Conservation (phyloP, 2,329 filamentous ascomycete genomes). For the Orbilia javanica region DNA sequence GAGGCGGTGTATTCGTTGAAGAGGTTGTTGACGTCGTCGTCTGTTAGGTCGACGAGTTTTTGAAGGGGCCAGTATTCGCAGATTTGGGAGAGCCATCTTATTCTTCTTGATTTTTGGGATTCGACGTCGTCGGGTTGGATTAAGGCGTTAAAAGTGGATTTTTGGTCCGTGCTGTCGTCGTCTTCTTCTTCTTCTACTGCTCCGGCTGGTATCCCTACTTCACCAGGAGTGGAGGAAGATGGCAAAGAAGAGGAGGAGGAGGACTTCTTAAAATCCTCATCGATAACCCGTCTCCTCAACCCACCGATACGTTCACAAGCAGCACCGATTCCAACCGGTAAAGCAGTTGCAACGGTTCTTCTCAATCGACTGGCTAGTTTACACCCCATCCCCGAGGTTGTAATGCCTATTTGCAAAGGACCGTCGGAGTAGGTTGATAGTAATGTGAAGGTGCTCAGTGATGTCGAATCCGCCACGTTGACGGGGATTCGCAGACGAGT, state of each 20-base stretch:
- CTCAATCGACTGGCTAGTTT: conserved; percentile 91
- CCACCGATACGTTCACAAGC: conserved; percentile 83
- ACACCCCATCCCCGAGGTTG: conserved; percentile 93
- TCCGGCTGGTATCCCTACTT: conserved; percentile 61
- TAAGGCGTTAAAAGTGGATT: conserved; percentile 84
- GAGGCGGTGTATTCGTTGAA: conserved; percentile 68
- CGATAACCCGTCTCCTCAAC: conserved; percentile 77
- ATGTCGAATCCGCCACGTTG: conserved; percentile 89
- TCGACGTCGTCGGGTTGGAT: conserved; percentile 80
- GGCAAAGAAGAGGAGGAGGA: neutral
- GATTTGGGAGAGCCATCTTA: conserved; percentile 93
- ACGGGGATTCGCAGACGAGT: conserved; percentile 85
- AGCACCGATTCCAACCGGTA: conserved; percentile 80
- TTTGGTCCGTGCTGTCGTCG: conserved; percentile 78
- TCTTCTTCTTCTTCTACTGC: conserved; percentile 62
- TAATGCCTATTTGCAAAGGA: conserved; percentile 92
- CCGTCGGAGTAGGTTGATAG: conserved; percentile 91
- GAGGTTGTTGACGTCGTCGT: conserved; percentile 81
- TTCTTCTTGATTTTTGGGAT: conserved; percentile 81
- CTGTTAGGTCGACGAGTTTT: conserved; percentile 81
- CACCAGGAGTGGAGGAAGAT: neutral
- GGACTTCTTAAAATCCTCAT: conserved; percentile 73
- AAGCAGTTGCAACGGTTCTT: conserved; percentile 83
- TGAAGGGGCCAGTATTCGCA: conserved; percentile 98
- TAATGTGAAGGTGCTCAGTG: conserved; percentile 88